A percentile compares a stretch with the other conserved stretches of the same genome.
phyloP scores from a whole-genome alignment of 176 grass and related monocot species.

The Oryza australiensis region DNA sequence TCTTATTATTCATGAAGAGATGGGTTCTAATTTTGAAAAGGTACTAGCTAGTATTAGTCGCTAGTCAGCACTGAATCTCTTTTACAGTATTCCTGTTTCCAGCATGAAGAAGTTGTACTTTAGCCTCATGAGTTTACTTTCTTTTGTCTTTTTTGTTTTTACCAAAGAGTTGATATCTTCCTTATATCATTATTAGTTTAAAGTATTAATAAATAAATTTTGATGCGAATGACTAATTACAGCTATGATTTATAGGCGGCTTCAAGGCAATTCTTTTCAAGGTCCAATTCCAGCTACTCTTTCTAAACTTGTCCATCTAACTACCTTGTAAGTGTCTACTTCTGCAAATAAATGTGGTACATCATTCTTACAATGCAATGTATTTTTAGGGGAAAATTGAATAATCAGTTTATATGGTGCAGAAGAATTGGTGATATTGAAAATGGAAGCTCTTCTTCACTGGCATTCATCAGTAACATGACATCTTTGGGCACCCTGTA shows the following conservation, averaged over 20 bases:
- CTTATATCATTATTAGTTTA: neutral
- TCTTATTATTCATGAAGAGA: neutral
- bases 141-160: neutral
- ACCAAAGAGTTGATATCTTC: neutral
- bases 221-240: neutral
- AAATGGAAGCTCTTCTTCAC: slow-evolving; percentile 70
- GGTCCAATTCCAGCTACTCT: slow-evolving; percentile 71
- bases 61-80: neutral
- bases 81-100: neutral
- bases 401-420: slow-evolving; percentile 40
- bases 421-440: slow-evolving; percentile 74
- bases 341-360: neutral
- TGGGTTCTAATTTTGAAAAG: neutral
- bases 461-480: slow-evolving; percentile 71
- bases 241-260: slow-evolving; percentile 49
- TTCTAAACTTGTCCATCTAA: slow-evolving; percentile 58
- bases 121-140: neutral
- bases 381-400: neutral
- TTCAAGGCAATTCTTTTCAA: slow-evolving; percentile 89
- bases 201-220: slow-evolving; percentile 10
- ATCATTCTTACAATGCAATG: neutral
- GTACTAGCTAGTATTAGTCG: neutral
- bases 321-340: slow-evolving; percentile 54
- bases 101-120: neutral
- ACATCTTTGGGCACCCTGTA: slow-evolving; percentile 67